phyloP scores from a whole-genome alignment of 768 basidiomycete species.

The Coprinellus micaceus region DNA sequence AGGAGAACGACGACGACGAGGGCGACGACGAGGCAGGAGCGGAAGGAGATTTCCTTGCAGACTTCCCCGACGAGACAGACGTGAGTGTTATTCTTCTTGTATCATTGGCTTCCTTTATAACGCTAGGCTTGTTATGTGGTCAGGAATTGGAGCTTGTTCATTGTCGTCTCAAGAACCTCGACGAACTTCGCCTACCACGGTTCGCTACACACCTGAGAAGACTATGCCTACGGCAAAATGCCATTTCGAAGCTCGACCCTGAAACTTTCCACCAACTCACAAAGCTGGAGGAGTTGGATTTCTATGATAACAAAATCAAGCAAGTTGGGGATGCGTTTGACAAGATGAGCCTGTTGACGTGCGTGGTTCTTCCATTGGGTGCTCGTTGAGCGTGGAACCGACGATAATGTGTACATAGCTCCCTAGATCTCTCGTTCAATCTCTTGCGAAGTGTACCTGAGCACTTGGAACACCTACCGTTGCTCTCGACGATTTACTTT shows the following conservation, averaged over 20 bases:
- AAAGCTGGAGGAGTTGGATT: constrained; percentile 82
- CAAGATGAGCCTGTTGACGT: constrained; percentile 54
- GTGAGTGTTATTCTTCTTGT: constrained; percentile 42
- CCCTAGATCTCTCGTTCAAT: constrained; percentile 94
- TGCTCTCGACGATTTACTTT: constrained; percentile 81
- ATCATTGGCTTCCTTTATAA: neutral
- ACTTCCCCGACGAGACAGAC: constrained; percentile 82
- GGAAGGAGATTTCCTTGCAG: constrained; percentile 67
- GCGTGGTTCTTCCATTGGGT: constrained; percentile 21
- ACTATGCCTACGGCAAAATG: constrained; percentile 86
- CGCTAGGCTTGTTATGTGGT: constrained; percentile 7
- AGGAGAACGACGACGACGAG: constrained; percentile 45
- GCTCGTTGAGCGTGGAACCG: neutral
- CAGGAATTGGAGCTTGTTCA: constrained; percentile 89
- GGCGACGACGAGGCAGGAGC: constrained; percentile 44
- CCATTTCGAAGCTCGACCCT: constrained; percentile 68
- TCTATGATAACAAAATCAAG: constrained; percentile 96
- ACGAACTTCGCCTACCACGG: constrained; percentile 63
- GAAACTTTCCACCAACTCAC: constrained; percentile 63
- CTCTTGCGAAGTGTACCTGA: constrained; percentile 71
- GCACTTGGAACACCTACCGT: constrained; percentile 50
- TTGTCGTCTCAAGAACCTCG: constrained; percentile 66
- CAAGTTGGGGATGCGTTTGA: constrained; percentile 63
- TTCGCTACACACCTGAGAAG: constrained; percentile 68
- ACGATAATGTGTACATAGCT: constrained; percentile 37